Conservation (phyloP, 768 basidiomycete genomes). For the Roridomyces roridus region DNA sequence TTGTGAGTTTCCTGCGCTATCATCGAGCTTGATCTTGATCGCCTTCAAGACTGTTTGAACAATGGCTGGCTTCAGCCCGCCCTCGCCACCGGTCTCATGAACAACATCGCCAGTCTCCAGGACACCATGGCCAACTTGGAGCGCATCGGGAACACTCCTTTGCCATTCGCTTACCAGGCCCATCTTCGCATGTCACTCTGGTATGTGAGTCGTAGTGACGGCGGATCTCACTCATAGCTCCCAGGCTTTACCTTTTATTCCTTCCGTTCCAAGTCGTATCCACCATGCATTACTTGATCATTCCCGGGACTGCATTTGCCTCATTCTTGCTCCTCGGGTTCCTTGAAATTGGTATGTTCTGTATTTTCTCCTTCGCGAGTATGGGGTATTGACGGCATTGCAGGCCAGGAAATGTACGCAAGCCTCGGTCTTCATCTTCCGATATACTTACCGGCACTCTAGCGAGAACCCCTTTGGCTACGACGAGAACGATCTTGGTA, state of each 20-base stretch:
- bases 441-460: not conserved
- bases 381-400: not conserved
- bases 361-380: not conserved
- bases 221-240: not conserved
- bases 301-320: slow-evolving; percentile 67
- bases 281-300: slow-evolving; percentile 53
- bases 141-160: slow-evolving; percentile 66
- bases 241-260: slow-evolving; percentile 41
- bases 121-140: slow-evolving; percentile 67
- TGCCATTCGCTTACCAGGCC: slow-evolving; percentile 75
- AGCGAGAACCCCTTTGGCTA: slow-evolving; percentile 73
- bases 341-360: slow-evolving; percentile 60
- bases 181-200: slow-evolving; percentile 69
- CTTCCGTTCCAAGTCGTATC: slow-evolving; percentile 59
- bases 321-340: slow-evolving; percentile 70
- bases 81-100: slow-evolving; percentile 56
- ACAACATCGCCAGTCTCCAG: slow-evolving; percentile 53
- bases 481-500: slow-evolving; percentile 69
- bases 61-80: slow-evolving; percentile 56
- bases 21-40: not conserved
- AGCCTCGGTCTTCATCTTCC: not conserved
- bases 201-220: slow-evolving; percentile 36
- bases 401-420: slow-evolving; percentile 58
- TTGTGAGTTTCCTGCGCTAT: too few species aligned
- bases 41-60: slow-evolving; percentile 46